Conservation (phyloP, 371 early-diverging fungal species). For the Mucor plumbeus region DNA sequence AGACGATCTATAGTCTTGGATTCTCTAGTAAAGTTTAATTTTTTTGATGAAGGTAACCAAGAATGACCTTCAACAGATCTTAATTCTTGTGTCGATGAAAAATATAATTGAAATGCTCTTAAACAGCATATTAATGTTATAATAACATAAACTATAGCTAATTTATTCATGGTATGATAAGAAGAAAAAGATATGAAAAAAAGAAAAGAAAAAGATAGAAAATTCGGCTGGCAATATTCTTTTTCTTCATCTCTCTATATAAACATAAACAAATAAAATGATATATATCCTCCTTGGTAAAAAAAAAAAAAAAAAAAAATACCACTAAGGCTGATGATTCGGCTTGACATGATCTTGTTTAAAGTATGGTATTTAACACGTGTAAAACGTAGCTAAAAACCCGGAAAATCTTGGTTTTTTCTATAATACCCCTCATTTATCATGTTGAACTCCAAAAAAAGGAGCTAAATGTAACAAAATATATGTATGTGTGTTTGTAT, state of each 20-base stretch:
- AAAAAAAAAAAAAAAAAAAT: neutral
- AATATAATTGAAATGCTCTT: conserved; percentile 35
- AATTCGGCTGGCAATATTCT: neutral
- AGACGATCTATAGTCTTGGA: conserved; percentile 12
- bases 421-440: neutral
- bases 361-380: neutral
- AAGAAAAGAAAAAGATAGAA: conserved; percentile 2
- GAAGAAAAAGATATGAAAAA: neutral
- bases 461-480: neutral
- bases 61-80: conserved; percentile 23
- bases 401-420: neutral
- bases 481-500: neutral
- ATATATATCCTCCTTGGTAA: conserved; percentile 5
- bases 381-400: neutral
- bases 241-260: neutral
- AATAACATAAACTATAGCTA: conserved; percentile 16
- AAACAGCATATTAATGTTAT: conserved; percentile 27
- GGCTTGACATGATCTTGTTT: conserved; percentile 15
- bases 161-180: conserved; percentile 9
- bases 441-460: neutral
- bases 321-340: neutral
- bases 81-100: conserved; percentile 34
- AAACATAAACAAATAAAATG: conserved; percentile 1
- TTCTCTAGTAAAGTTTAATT: conserved; percentile 11
- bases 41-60: conserved; percentile 12